Evolutionary conservation across 2,329 filamentous ascomycete genomes (phyloP).

Genomic region (Clonostachys rosea): DNA sequence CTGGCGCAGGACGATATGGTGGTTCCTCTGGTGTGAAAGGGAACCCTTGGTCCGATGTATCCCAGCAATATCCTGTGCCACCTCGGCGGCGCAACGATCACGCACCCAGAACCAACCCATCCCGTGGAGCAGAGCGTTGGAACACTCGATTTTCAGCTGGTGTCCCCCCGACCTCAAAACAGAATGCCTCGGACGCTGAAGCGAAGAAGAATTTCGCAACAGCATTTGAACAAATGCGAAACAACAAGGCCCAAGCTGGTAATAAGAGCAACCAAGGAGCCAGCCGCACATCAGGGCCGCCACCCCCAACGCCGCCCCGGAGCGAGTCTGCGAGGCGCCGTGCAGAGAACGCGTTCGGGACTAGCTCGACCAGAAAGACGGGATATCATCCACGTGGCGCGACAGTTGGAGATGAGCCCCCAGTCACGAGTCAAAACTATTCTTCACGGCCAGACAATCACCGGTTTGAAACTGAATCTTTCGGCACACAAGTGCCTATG

Average conservation of each 20-base stretch:
- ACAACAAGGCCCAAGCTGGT: conserved; percentile 14
- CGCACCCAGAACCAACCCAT: conserved; percentile 13
- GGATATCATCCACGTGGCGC: conserved; percentile 35
- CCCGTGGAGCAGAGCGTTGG: conserved; percentile 36
- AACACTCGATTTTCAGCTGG: conserved; percentile 32
- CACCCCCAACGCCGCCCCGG: conserved; percentile 36
- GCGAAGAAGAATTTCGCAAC: conserved; percentile 32
- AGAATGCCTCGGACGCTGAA: conserved; percentile 20
- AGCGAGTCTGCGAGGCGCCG: conserved; percentile 49
- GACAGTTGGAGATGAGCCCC: conserved; percentile 44
- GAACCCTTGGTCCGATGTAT: conserved; percentile 50
- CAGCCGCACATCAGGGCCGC: conserved; percentile 14
- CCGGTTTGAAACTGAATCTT: conserved; percentile 1
- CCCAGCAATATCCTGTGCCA: conserved; percentile 44
- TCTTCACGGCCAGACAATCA: conserved; percentile 22
- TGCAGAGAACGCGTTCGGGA: conserved; percentile 50
- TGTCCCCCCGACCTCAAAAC: conserved; percentile 34
- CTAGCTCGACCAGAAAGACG: conserved; percentile 31
- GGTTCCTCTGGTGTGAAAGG: conserved; percentile 50
- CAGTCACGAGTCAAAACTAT: conserved; percentile 45
- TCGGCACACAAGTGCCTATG: conserved; percentile 12
- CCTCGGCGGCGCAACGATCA: conserved; percentile 24
- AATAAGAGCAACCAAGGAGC: no score
- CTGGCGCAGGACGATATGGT: conserved; percentile 26
- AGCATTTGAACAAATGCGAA: conserved; percentile 38